Evolutionary conservation across 2,329 filamentous ascomycete genomes (phyloP).

Genomic region (Hymenoscyphus infarciens): DNA sequence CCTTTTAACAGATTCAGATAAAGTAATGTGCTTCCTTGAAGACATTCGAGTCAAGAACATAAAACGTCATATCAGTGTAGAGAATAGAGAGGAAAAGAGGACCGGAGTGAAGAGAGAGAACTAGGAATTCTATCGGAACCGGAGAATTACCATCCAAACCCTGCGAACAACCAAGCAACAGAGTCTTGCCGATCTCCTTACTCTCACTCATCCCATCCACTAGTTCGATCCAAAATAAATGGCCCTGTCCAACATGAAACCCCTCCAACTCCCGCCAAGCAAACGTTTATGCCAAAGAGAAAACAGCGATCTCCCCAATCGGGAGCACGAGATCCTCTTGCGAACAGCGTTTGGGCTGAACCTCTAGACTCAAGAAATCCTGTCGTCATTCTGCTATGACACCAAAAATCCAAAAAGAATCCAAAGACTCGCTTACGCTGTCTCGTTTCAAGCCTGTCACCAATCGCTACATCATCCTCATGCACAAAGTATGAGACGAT

Average conservation of each 20-base stretch:
- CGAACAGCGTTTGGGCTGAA: neutral
- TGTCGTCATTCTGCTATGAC: neutral
- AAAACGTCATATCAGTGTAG: too few relatives aligned
- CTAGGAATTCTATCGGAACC: too few relatives aligned
- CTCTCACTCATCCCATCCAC: neutral
- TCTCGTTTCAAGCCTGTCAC: neutral
- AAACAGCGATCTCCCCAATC: neutral
- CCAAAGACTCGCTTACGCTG: neutral
- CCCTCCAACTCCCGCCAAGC: neutral
- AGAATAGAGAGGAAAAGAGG: too few relatives aligned
- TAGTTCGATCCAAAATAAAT: neutral
- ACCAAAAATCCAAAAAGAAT: neutral
- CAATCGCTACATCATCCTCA: neutral
- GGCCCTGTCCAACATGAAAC: neutral
- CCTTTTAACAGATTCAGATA: too few relatives aligned
- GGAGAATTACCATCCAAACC: too few relatives aligned
- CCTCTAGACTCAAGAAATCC: neutral
- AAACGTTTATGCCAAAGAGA: neutral
- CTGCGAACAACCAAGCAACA: too few relatives aligned
- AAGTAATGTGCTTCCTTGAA: too few relatives aligned
- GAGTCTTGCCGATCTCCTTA: too few relatives aligned
- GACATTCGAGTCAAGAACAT: too few relatives aligned
- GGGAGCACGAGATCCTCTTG: neutral
- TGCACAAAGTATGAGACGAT: slow-evolving; percentile 1
- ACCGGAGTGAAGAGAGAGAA: too few relatives aligned